These are phyloP conservation scores for Colletotrichum orchidophilum DNA, from an alignment of 2,329 filamentous ascomycete species.

Conservation along the genomic window DNA sequence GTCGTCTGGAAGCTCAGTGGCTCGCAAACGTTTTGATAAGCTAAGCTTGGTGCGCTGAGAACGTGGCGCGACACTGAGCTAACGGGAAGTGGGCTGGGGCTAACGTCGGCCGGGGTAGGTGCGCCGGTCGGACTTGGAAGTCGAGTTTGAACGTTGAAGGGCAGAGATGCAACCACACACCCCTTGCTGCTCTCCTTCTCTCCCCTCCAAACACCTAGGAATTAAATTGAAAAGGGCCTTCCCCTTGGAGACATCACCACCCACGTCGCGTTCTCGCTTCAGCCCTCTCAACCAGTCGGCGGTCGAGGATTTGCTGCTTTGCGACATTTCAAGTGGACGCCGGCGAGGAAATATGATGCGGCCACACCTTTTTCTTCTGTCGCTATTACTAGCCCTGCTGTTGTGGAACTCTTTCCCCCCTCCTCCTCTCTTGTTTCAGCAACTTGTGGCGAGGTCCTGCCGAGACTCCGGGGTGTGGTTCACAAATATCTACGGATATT, in stretches of 20 bases:
- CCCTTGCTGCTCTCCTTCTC: background rate
- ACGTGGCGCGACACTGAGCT: slow-evolving; percentile 7
- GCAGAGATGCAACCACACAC: background rate
- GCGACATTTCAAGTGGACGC: background rate
- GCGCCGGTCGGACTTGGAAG: background rate
- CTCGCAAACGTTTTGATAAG: background rate
- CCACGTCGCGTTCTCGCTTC: background rate
- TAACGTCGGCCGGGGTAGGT: background rate
- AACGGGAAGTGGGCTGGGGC: slow-evolving; percentile 16
- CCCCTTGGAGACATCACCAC: background rate
- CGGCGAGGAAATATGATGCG: background rate
- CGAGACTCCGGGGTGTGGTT: background rate
- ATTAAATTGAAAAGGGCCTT: slow-evolving; percentile 22
- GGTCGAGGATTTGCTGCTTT: background rate
- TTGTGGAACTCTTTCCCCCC: background rate
- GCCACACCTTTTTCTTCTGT: background rate
- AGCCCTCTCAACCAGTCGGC: background rate
- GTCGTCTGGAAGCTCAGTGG: background rate
- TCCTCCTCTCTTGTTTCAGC: slow-evolving; percentile 21
- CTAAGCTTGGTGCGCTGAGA: background rate
- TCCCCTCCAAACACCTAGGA: background rate
- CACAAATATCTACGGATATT: background rate
- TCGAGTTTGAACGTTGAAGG: background rate
- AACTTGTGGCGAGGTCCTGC: slow-evolving; percentile 3
- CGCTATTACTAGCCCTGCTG: background rate